Conservation (phyloP, 1,139 yeast genomes). For the Blastobotrys persicus region DNA sequence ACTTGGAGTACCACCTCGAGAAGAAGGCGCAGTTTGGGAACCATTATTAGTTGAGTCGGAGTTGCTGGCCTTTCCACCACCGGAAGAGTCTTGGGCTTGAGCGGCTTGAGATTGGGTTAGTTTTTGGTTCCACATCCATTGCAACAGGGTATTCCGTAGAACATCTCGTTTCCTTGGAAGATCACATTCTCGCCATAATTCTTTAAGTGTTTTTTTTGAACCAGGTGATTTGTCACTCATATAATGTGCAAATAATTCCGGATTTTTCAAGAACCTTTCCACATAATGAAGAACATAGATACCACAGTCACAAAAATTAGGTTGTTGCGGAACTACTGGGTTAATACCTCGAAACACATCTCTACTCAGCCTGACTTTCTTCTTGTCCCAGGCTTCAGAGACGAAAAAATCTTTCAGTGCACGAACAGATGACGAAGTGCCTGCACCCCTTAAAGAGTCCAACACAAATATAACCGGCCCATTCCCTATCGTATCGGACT, state of each 20-base stretch:
- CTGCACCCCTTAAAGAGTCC: conserved; percentile 68
- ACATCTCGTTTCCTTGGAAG: conserved; percentile 11
- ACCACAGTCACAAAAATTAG: conserved; percentile 93
- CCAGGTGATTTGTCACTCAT: conserved; percentile 41
- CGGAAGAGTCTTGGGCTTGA: background rate
- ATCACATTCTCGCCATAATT: conserved; percentile 22
- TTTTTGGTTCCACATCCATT: conserved; percentile 1
- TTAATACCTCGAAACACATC: conserved; percentile 43
- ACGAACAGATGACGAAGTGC: conserved; percentile 43
- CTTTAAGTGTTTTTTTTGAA: conserved; percentile 9
- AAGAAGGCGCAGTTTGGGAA: background rate
- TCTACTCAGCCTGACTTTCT: conserved; percentile 48
- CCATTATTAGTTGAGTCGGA: background rate
- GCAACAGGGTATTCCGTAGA: conserved; percentile 6
- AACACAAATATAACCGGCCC: conserved; percentile 61
- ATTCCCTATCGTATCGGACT: conserved; percentile 1
- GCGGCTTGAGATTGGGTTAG: background rate
- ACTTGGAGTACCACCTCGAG: background rate
- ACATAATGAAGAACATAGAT: conserved; percentile 84
- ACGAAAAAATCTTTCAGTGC: conserved; percentile 65
- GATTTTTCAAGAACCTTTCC: conserved; percentile 57
- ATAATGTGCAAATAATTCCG: conserved; percentile 48
- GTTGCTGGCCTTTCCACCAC: background rate
- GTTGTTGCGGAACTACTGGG: conserved; percentile 77
- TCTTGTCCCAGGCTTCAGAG: conserved; percentile 67